Evolutionary conservation across 2,329 filamentous ascomycete genomes (phyloP).

Genomic region (Paracorniculantispora psalliotae): DNA sequence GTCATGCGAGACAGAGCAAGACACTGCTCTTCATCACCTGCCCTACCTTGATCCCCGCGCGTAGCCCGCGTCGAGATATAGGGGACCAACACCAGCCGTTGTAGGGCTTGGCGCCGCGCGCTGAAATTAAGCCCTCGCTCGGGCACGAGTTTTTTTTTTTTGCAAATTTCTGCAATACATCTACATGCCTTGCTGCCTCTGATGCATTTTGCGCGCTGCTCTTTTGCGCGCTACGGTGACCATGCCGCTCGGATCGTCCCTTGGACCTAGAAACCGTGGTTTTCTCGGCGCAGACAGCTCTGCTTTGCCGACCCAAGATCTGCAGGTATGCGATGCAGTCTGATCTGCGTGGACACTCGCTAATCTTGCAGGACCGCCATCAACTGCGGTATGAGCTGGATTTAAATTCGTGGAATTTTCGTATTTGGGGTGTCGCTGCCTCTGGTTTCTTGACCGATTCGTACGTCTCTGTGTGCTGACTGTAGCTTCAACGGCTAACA

Average conservation of each 20-base stretch:
- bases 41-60: background rate
- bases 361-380: constrained; percentile 38
- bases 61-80: background rate
- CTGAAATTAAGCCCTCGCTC: constrained; percentile 5
- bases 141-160: background rate
- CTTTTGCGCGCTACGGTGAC: background rate
- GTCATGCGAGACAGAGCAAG: constrained; percentile 2
- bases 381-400: constrained; percentile 50
- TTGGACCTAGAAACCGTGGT: constrained; percentile 40
- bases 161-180: background rate
- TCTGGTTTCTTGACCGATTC: constrained; percentile 51
- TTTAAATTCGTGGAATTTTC: constrained; percentile 49
- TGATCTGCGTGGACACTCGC: constrained; percentile 2
- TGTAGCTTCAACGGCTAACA: constrained; percentile 2
- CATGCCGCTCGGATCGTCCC: constrained; percentile 27
- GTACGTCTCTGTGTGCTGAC: constrained; percentile 23
- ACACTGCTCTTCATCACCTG: background rate
- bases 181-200: background rate
- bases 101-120: constrained; percentile 1
- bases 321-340: constrained; percentile 34
- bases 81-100: background rate
- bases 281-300: constrained; percentile 48
- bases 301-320: constrained; percentile 44
- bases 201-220: background rate
- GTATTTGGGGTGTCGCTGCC: constrained; percentile 51